Percentiles rank a stretch among this genome's conserved stretches.
Conservation (phyloP, 257 asterid genomes). For the Solanum corneliomulleri region DNA sequence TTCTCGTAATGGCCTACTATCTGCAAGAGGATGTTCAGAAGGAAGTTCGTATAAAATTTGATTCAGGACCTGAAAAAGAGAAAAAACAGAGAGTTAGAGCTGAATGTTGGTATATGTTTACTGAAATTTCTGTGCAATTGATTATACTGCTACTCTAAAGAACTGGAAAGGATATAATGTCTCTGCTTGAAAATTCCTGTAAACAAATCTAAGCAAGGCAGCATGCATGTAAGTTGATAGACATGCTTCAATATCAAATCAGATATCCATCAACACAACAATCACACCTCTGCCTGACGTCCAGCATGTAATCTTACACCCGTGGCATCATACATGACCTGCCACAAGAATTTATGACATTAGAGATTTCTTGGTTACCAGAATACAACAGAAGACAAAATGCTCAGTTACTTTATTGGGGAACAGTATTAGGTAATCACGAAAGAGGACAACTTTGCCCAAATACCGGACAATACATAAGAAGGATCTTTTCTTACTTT, state of each 20-base stretch:
- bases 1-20: constrained; percentile 6
- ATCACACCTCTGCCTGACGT: constrained; percentile 11
- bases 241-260: neutral
- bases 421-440: neutral
- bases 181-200: neutral
- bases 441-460: neutral
- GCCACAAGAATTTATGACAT: neutral
- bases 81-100: neutral
- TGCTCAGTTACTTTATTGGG: neutral
- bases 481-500: neutral
- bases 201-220: neutral
- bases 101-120: neutral
- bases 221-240: neutral
- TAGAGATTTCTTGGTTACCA: neutral
- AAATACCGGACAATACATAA: neutral
- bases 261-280: neutral
- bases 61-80: constrained; percentile 2
- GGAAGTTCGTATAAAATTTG: constrained; percentile 10
- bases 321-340: constrained; percentile 16
- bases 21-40: constrained; percentile 8
- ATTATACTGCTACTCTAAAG: neutral
- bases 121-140: neutral
- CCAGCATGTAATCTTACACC: constrained; percentile 16
- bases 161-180: neutral
- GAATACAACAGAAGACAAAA: neutral